Base-by-base conservation (phyloP, 768 basidiomycete genomes). In the Tubosaeta brunneosetosa region DNA sequence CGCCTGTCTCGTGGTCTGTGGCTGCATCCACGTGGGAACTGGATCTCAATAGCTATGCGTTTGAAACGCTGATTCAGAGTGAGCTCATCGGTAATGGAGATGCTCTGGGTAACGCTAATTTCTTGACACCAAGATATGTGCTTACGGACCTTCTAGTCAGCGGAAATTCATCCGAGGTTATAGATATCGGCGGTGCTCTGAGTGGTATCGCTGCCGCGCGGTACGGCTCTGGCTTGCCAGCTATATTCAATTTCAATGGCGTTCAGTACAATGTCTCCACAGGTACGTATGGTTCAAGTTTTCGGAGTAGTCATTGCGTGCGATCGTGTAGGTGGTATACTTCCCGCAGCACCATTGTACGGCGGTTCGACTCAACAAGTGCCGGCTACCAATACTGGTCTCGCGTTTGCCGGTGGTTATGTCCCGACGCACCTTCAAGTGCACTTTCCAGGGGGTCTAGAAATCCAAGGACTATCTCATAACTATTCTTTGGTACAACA, bases 181-280 rank as follows among this genome's bases (percentile, higher is more conserved):
- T 53, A 14, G 55, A 51, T 29, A 33, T 47, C 2, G 51, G 44
- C 17, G 49, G 49, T 19, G 34, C 50, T 17, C 29, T 56, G 11
- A 58, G 57, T 33, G 50, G 57, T 7, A 48, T 59, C 31, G n/a
- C 48, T 37, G 33, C 55, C 4, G 51, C 57, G 13, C 51, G 44
- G 32, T 42, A 14, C 27, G 26, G 25, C 25, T 46, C 44, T n/a
- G 52, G 58, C 16, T 22, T 22, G 22, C 22, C 22, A 3, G 22
- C 22, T 22, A 26, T 29, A 17, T 16, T 52, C 12, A 40, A 32
- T 29, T 50, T 52, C 25, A 52, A 56, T 22, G 45, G 48, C 38
- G 55, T 52, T 19, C 22, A 29, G 12, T 56, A 56, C 42, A 56
- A 52, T 41, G n/a, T 34, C 14, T 53, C 46, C 2, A 56, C 55